These are phyloP conservation scores for Monosporascus sp. DNA, from an alignment of 2,329 filamentous ascomycete genomes.

Conservation along the genomic window DNA sequence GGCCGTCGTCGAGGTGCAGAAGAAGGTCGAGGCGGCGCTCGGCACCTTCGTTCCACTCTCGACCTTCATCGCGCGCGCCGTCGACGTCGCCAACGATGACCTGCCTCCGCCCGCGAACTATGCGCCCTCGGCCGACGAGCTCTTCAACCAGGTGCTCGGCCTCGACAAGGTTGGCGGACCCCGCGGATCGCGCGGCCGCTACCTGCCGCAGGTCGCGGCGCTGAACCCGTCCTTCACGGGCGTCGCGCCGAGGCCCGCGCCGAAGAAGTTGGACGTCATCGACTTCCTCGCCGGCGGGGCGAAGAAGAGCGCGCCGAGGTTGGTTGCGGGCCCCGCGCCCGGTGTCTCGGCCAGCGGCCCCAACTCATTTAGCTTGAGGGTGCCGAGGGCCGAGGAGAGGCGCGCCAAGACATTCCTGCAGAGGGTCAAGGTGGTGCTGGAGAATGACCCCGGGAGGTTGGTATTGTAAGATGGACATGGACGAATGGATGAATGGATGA, in stretches of 20 bases:
- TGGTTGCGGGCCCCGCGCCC: conserved; percentile 9
- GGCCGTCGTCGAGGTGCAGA: conserved; percentile 74
- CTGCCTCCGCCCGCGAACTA: conserved; percentile 63
- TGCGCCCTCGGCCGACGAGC: conserved; percentile 68
- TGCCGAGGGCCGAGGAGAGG: conserved; percentile 74
- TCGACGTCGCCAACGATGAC: conserved; percentile 81
- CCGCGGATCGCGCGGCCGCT: conserved; percentile 52
- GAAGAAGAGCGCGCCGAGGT: conserved; percentile 20
- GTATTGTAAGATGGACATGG: conserved; percentile 44
- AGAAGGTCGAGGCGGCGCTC: conserved; percentile 69
- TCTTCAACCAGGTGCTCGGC: conserved; percentile 86
- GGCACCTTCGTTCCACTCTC: conserved; percentile 78
- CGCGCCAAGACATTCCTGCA: conserved; percentile 78
- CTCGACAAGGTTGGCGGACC: conserved; percentile 43
- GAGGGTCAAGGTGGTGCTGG: conserved; percentile 77
- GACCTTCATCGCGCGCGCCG: conserved; percentile 79
- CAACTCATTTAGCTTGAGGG: conserved; percentile 78
- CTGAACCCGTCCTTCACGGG: conserved; percentile 38
- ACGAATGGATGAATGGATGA: neutral
- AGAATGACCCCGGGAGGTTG: conserved; percentile 71
- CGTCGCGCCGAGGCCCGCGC: conserved; percentile 26
- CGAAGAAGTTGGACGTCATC: conserved; percentile 68
- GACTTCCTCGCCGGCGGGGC: conserved; percentile 62
- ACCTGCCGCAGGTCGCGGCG: conserved; percentile 66
- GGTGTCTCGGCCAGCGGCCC: conserved; percentile 44